Evolutionary conservation across 805 yeast species (phyloP), one percentile per base, ranked within the genome.

Genomic region (Nakazawaea ernobii): DNA sequence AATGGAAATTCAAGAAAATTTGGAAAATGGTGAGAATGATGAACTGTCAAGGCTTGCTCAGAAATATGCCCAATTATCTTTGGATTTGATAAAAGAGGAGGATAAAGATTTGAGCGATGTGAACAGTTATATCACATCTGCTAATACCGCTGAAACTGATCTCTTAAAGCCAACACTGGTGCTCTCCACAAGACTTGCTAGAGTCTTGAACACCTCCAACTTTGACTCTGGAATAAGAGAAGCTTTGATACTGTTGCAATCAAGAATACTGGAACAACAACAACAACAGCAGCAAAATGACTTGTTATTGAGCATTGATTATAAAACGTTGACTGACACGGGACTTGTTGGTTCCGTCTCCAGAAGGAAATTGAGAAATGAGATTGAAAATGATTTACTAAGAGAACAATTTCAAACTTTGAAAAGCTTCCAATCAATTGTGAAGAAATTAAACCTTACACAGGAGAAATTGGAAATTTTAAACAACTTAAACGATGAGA

Each of bases 331-430:
- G 39, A 69, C 77, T 4, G 75, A 71, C 39, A 70, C 80, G 0
- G 74, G 72, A 6, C 54, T 80, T 27, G 58, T 72, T 11, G 92
- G 92, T 0, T 74, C 82, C 2, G 67, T 82, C 32, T 67, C 81
- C 1, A 70, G 95, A 53, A 75, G 83, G 56, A 71, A 77, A 35
- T 65, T 86, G 43, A 68, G 82, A 47, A 78, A 81, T 38, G 78
- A 73, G 36, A 67, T 85, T 17, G 91, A 85, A 55, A 66, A 68
- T 28, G 86, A 83, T 46, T 59, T 84, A 29, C 62, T 84, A 35
- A 74, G 72, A 46, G 78, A 74, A 50, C 84, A 84, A 55, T 62
- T 77, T 50, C 66, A 73, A 46, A 73, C 72, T 0, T 55, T 79
- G 35, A 71, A 68, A 52, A 70, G 65, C 35, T 74, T 70, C 46